Conservation (phyloP, 176 grass and related monocot species). For the Aegilops sharonensis region DNA sequence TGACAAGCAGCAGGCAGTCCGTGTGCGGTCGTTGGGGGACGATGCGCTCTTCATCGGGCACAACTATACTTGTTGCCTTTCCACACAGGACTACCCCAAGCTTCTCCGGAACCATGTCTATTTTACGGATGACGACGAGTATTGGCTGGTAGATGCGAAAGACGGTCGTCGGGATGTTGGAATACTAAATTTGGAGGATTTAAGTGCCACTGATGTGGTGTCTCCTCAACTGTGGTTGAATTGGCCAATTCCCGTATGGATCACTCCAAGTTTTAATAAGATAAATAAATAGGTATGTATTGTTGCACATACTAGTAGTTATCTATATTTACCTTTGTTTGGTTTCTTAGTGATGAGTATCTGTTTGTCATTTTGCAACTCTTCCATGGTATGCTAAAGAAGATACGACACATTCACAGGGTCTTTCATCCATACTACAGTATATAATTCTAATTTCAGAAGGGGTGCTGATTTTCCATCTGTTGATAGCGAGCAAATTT, state of each 20-base stretch:
- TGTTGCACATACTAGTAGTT: not conserved
- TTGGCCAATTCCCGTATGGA: not conserved
- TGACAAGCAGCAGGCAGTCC: not conserved
- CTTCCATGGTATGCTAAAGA: no score
- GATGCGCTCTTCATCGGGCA: not conserved
- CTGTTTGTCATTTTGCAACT: no score
- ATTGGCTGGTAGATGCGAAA: not conserved
- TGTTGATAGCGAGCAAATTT: no score
- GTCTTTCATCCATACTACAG: no score
- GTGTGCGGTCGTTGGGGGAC: not conserved
- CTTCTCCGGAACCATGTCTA: slow-evolving; percentile 1
- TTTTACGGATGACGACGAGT: not conserved
- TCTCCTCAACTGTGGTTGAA: not conserved
- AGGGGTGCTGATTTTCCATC: no score
- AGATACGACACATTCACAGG: no score
- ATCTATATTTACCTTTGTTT: no score
- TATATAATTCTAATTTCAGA: no score
- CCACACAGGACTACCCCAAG: not conserved
- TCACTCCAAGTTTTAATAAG: not conserved
- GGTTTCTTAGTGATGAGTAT: no score
- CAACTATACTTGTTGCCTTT: not conserved
- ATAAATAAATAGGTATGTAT: not conserved
- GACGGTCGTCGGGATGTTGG: not conserved
- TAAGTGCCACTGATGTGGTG: not conserved
- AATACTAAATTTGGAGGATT: not conserved